phyloP scores from a whole-genome alignment of 2,329 filamentous ascomycete species.

The Alternaria ventricosa region DNA sequence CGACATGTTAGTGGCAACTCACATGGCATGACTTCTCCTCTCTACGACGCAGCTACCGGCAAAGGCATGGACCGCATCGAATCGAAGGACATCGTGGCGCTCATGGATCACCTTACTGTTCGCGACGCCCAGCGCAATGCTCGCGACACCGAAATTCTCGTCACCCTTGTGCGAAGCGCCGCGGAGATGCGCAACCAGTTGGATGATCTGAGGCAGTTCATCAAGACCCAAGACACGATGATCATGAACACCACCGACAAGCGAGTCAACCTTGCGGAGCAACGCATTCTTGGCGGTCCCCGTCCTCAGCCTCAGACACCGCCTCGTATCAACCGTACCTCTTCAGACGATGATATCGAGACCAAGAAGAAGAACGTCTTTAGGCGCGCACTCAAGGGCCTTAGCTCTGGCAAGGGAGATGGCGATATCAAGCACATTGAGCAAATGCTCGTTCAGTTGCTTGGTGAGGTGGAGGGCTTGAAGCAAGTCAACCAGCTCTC shows the following conservation, averaged over 20 bases:
- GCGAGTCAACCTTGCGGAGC: constrained; percentile 83
- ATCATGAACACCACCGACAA: constrained; percentile 87
- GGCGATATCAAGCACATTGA: constrained; percentile 84
- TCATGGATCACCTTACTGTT: constrained; percentile 99
- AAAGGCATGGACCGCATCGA: constrained; percentile 89
- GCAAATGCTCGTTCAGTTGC: constrained; percentile 77
- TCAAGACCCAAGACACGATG: constrained; percentile 86
- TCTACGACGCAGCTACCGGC: constrained; percentile 90
- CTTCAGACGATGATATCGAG: constrained; percentile 62
- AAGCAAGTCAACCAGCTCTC: constrained; percentile 50
- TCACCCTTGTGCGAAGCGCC: constrained; percentile 90
- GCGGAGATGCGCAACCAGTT: constrained; percentile 97
- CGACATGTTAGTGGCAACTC: constrained; percentile 87
- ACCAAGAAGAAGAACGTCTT: constrained; percentile 94
- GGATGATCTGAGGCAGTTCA: constrained; percentile 91
- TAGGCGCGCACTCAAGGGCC: constrained; percentile 86
- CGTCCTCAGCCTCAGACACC: constrained; percentile 70
- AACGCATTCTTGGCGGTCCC: constrained; percentile 83
- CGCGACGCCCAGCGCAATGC: constrained; percentile 96
- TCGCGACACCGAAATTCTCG: constrained; percentile 92
- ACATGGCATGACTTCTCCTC: constrained; percentile 85
- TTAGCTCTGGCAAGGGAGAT: constrained; percentile 79
- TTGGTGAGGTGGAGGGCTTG: constrained; percentile 83
- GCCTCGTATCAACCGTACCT: constrained; percentile 63
- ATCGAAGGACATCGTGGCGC: constrained; percentile 92